phyloP scores from a whole-genome alignment of 768 basidiomycete genomes.

The Strobilomyces echinocephalus region DNA sequence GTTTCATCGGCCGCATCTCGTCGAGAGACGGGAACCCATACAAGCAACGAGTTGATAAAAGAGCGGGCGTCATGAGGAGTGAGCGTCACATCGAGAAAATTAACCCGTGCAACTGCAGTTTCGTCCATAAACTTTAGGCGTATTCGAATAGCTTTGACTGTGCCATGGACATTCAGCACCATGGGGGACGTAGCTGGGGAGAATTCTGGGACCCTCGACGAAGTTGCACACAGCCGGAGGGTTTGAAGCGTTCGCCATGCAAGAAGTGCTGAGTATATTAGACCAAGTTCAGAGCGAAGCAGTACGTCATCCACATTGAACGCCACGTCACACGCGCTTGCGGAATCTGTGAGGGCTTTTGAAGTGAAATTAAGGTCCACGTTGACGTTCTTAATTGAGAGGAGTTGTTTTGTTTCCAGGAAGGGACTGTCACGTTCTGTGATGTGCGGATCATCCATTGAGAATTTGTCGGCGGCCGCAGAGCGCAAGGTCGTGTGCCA shows the following conservation, averaged over 20 bases:
- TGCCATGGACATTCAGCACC: slow-evolving; percentile 27
- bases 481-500: slow-evolving; percentile 52
- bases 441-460: slow-evolving; percentile 61
- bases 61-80: slow-evolving; percentile 24
- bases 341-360: neutral
- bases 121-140: slow-evolving; percentile 46
- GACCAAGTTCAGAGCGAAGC: slow-evolving; percentile 53
- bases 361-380: slow-evolving; percentile 26
- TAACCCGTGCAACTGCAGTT: slow-evolving; percentile 38
- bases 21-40: slow-evolving; percentile 52
- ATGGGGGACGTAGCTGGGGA: slow-evolving; percentile 8
- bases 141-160: slow-evolving; percentile 45
- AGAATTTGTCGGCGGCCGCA: slow-evolving; percentile 62
- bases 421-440: slow-evolving; percentile 48
- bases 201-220: slow-evolving; percentile 16
- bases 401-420: slow-evolving; percentile 38
- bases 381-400: slow-evolving; percentile 36
- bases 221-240: slow-evolving; percentile 28
- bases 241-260: slow-evolving; percentile 49
- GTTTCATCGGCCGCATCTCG: slow-evolving; percentile 32
- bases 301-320: slow-evolving; percentile 51
- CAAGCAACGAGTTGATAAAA: slow-evolving; percentile 39
- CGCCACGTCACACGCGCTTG: slow-evolving; percentile 36
- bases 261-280: slow-evolving; percentile 66
- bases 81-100: slow-evolving; percentile 20